Evolutionary conservation across 2,329 filamentous ascomycete genomes (phyloP).

Genomic region (Arthrobotrys musiformis): DNA sequence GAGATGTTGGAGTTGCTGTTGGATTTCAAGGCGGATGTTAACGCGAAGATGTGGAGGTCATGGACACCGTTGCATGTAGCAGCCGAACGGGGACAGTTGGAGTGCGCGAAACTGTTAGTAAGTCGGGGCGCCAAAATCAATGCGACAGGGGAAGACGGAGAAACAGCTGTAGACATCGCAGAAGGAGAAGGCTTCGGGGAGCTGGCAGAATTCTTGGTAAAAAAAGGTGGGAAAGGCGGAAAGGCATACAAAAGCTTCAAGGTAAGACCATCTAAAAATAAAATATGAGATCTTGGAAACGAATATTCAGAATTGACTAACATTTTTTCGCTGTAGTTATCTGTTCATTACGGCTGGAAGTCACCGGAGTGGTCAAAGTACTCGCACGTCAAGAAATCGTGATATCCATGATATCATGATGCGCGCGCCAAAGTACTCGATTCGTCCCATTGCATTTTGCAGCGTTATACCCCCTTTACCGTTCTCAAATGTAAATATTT

Average conservation of each 20-base stretch:
- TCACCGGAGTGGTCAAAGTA: slow-evolving; percentile 41
- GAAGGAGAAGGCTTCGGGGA: slow-evolving; percentile 33
- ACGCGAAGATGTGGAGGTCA: slow-evolving; percentile 53
- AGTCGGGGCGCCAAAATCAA: slow-evolving; percentile 30
- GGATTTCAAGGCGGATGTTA: slow-evolving; percentile 40
- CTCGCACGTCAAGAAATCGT: slow-evolving; percentile 33
- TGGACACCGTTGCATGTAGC: slow-evolving; percentile 48
- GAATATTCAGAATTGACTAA: not conserved
- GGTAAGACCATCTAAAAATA: slow-evolving; percentile 5
- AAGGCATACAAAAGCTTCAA: slow-evolving; percentile 46
- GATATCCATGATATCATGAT: not conserved
- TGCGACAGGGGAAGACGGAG: slow-evolving; percentile 44
- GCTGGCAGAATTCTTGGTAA: slow-evolving; percentile 30
- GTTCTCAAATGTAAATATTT: not conserved
- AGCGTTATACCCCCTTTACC: slow-evolving; percentile 12
- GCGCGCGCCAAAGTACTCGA: not conserved
- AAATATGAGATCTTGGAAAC: not conserved
- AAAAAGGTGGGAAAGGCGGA: slow-evolving; percentile 41
- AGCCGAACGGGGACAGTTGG: slow-evolving; percentile 30
- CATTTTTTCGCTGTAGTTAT: slow-evolving; percentile 14
- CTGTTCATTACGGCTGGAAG: slow-evolving; percentile 53
- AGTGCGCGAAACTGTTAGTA: slow-evolving; percentile 26
- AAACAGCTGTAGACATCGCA: slow-evolving; percentile 39
- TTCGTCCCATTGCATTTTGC: slow-evolving; percentile 4
- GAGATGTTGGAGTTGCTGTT: slow-evolving; percentile 39